phyloP scores from a whole-genome alignment of 345 rosid genomes.

The Zanthoxylum bungeanum region DNA sequence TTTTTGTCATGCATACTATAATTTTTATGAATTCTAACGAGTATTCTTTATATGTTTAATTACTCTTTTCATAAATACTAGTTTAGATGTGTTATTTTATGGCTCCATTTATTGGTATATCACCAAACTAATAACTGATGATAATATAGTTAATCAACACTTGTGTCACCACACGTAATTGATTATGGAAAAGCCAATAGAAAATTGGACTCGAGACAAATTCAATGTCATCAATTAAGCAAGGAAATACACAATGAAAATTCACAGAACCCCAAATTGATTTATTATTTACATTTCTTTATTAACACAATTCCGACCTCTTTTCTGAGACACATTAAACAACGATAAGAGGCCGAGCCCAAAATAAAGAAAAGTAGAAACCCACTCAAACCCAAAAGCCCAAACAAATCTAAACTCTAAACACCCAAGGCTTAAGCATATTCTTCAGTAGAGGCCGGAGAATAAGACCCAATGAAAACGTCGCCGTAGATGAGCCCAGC shows the following conservation, averaged over 20 bases:
- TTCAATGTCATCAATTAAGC: not conserved
- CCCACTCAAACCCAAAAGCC: not conserved
- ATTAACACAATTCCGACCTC: conserved; percentile 9
- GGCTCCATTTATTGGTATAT: too few species aligned
- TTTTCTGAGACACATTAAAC: not conserved
- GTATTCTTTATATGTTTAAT: too few species aligned
- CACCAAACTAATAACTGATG: too few species aligned
- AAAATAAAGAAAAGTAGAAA: not conserved
- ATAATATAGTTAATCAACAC: too few species aligned
- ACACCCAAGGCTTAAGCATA: conserved; percentile 27
- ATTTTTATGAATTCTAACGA: too few species aligned
- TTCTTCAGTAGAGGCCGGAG: conserved; percentile 34
- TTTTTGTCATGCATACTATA: too few species aligned
- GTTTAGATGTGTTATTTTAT: too few species aligned
- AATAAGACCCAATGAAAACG: conserved; percentile 61
- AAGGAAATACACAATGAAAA: not conserved
- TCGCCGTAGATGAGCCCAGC: conserved; percentile 84
- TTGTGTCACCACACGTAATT: too few species aligned
- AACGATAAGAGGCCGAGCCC: conserved; percentile 6
- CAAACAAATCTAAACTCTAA: not conserved
- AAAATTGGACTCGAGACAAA: too few species aligned
- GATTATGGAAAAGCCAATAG: too few species aligned
- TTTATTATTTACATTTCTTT: conserved; percentile 21
- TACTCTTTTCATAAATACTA: too few species aligned
- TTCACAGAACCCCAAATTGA: not conserved